These are phyloP conservation scores for Aspergillus cejpii DNA, from an alignment of 2,329 filamentous ascomycete genomes.

Conservation along the genomic window DNA sequence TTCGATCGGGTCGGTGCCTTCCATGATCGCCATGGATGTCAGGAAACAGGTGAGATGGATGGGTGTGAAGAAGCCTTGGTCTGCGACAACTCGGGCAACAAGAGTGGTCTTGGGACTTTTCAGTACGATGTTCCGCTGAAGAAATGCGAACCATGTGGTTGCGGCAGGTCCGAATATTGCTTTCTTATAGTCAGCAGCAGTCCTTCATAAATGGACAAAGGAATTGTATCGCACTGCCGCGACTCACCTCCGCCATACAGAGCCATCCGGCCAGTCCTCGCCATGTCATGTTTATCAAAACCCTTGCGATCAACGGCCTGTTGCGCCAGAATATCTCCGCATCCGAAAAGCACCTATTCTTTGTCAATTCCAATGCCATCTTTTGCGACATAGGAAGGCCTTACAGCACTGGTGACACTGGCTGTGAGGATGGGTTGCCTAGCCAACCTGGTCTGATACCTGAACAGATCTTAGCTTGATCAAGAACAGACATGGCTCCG, in stretches of 20 bases:
- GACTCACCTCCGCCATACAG: slow-evolving; percentile 45
- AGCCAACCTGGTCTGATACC: slow-evolving; percentile 82
- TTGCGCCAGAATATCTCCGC: slow-evolving; percentile 85
- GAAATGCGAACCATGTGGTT: slow-evolving; percentile 77
- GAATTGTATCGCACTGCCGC: neutral
- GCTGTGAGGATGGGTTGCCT: slow-evolving; percentile 81
- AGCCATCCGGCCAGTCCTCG: slow-evolving; percentile 45
- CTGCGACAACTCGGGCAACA: slow-evolving; percentile 66
- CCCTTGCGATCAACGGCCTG: slow-evolving; percentile 81
- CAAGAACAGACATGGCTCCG: slow-evolving; percentile 4
- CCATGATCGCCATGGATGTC: slow-evolving; percentile 73
- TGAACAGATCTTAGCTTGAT: slow-evolving; percentile 27
- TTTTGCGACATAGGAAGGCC: slow-evolving; percentile 7
- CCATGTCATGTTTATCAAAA: slow-evolving; percentile 63
- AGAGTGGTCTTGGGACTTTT: slow-evolving; percentile 63
- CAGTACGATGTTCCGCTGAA: slow-evolving; percentile 63
- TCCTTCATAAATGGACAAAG: slow-evolving; percentile 3
- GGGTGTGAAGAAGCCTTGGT: slow-evolving; percentile 81
- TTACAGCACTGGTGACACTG: slow-evolving; percentile 73
- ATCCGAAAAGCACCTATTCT: slow-evolving; percentile 70
- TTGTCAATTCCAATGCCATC: slow-evolving; percentile 1
- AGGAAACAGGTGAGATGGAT: slow-evolving; percentile 76
- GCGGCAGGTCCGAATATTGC: slow-evolving; percentile 81
- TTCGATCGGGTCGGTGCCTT: slow-evolving; percentile 59
- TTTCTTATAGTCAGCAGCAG: slow-evolving; percentile 10